These are phyloP conservation scores for Mortierella sp. DNA, from an alignment of 371 early-diverging fungal species.

Conservation along the genomic window DNA sequence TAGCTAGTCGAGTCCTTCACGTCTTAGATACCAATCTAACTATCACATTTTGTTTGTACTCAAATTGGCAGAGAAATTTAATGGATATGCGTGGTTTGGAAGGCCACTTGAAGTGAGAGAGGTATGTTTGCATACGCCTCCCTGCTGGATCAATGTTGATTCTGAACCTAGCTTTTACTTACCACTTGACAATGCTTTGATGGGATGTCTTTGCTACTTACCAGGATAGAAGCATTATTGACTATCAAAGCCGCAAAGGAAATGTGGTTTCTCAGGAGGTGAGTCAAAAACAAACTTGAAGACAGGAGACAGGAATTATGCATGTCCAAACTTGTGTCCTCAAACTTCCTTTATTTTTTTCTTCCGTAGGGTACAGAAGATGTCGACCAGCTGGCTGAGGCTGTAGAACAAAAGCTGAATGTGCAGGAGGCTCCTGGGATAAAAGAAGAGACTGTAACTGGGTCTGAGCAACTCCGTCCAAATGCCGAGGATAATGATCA, in stretches of 20 bases:
- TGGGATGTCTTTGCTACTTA: background rate
- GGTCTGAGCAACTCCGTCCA: background rate
- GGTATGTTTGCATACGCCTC: constrained; percentile 32
- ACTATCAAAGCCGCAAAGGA: constrained; percentile 21
- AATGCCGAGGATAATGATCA: background rate
- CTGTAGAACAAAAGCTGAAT: constrained; percentile 22
- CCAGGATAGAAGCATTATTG: constrained; percentile 41
- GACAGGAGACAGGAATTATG: no score
- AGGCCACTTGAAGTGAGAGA: constrained; percentile 68
- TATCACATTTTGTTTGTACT: background rate
- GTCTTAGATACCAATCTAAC: background rate
- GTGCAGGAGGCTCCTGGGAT: constrained; percentile 13
- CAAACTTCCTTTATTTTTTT: background rate
- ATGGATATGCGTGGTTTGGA: constrained; percentile 64
- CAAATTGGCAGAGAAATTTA: constrained; percentile 52
- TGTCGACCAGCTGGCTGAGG: constrained; percentile 20
- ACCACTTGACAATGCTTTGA: background rate
- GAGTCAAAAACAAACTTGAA: background rate
- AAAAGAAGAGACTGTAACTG: constrained; percentile 4
- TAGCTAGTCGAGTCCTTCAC: background rate
- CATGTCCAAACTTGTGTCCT: background rate
- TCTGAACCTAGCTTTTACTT: background rate
- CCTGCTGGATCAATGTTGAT: background rate
- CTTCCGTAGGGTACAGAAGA: constrained; percentile 9
- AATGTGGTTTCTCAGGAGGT: constrained; percentile 11